Conservation (phyloP, 352 stramenopile species). For the Pythium utonaiense region DNA sequence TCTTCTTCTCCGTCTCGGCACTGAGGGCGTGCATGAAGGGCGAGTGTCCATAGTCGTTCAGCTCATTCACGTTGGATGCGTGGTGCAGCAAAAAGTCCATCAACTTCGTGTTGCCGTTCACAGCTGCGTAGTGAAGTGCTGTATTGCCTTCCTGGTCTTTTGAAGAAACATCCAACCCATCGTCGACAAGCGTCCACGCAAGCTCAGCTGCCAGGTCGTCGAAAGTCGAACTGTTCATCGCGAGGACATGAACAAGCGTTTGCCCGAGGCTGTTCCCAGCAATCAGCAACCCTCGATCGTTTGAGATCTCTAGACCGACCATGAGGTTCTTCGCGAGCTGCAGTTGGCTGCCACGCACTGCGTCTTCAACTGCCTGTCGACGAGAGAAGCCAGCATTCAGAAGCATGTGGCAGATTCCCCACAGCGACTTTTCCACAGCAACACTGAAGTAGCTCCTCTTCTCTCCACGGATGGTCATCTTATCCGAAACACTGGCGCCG, state of each 20-base stretch:
- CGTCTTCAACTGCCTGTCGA: slow-evolving; percentile 72
- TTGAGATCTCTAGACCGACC: slow-evolving; percentile 45
- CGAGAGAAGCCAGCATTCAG: slow-evolving; percentile 66
- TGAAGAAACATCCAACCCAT: too few relatives aligned
- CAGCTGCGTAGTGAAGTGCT: slow-evolving; percentile 56
- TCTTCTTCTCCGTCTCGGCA: too few relatives aligned
- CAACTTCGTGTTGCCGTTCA: slow-evolving; percentile 47
- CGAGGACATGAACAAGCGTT: slow-evolving; percentile 48
- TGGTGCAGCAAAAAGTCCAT: slow-evolving; percentile 74
- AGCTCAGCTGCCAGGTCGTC: slow-evolving; percentile 48
- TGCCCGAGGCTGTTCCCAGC: slow-evolving; percentile 54
- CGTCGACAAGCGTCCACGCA: slow-evolving; percentile 69
- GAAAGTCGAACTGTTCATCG: too few relatives aligned
- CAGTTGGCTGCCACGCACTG: slow-evolving; percentile 61
- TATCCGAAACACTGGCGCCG: too few relatives aligned
- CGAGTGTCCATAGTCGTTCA: too few relatives aligned
- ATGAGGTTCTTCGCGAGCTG: slow-evolving; percentile 71
- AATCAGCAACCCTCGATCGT: slow-evolving; percentile 31
- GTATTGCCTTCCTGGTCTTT: slow-evolving; percentile 19
- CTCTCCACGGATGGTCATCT: too few relatives aligned
- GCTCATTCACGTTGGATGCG: slow-evolving; percentile 36
- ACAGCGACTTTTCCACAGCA: slow-evolving; percentile 61
- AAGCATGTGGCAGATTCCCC: slow-evolving; percentile 76
- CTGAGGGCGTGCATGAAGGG: slow-evolving; percentile 51
- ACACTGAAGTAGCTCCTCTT: slow-evolving; percentile 77